phyloP scores from a whole-genome alignment of 1,284 basidiomycete species.

The Rhodotorula sp. region DNA sequence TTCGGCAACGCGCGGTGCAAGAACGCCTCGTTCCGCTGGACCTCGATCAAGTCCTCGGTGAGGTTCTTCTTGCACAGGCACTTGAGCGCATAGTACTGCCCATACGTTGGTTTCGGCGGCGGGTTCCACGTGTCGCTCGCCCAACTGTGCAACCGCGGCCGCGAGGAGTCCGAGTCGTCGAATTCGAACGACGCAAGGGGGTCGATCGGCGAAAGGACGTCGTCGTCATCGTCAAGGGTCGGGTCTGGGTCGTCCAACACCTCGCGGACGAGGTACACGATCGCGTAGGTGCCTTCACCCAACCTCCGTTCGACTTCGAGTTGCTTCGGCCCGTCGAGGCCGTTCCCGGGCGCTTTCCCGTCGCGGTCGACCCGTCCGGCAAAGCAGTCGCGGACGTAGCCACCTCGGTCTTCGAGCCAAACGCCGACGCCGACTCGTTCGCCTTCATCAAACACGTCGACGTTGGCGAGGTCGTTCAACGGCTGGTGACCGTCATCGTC shows the following conservation, averaged over 20 bases:
- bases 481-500: not conserved
- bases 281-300: slow-evolving; percentile 85
- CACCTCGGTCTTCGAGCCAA: slow-evolving; percentile 40
- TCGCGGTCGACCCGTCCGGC: slow-evolving; percentile 15
- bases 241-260: slow-evolving; percentile 60
- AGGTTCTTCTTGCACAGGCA: slow-evolving; percentile 91
- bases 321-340: slow-evolving; percentile 48
- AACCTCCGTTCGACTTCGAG: slow-evolving; percentile 81
- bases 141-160: slow-evolving; percentile 48
- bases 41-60: slow-evolving; percentile 75
- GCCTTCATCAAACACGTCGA: slow-evolving; percentile 43
- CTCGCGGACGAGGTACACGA: slow-evolving; percentile 89
- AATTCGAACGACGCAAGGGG: slow-evolving; percentile 34
- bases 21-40: slow-evolving; percentile 88
- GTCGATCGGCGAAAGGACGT: slow-evolving; percentile 52
- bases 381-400: slow-evolving; percentile 38
- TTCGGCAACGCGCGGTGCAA: slow-evolving; percentile 90
- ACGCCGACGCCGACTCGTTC: slow-evolving; percentile 43
- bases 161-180: slow-evolving; percentile 51
- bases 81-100: slow-evolving; percentile 91
- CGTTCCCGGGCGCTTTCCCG: slow-evolving; percentile 33
- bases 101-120: slow-evolving; percentile 55
- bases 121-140: slow-evolving; percentile 20
- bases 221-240: slow-evolving; percentile 21
- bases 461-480: slow-evolving; percentile 15